Base-by-base conservation (phyloP, 208 protist genomes). In the Lotmaria passim region DNA sequence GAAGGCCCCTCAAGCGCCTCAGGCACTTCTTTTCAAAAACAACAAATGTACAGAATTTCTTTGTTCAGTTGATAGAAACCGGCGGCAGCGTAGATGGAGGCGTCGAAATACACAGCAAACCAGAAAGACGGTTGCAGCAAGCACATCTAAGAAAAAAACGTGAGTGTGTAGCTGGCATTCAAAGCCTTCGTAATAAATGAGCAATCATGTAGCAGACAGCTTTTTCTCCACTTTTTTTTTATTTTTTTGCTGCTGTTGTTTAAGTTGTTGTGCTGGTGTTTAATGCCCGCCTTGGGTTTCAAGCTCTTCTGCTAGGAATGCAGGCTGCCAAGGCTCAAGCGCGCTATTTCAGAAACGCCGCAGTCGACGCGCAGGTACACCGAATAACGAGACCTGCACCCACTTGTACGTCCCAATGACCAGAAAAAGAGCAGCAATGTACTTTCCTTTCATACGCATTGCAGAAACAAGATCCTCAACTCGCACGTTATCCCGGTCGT, bases 381-480 rank as follows among this genome's bases (percentile, higher is more conserved):
- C 50, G 36, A 78, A 75, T 19, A 63, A 47, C 4, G 63, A 51
- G 10, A 64, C 50, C 46, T 76, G 64, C 1, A 81, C 23, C 75
- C 75, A 89, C 66, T 92, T 92, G 47, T 79, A 89, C n/a, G 71
- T 65, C 10, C 59, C 74, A 5, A 89, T 43, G 28, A 84, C 46
- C 43, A 87, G 28, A 79, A 87, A 85, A 60, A 89, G 66, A 15
- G 79, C 73, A 3, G 30, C 77, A 24, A 92, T 66, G 73, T 87
- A 83, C 52, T 73, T 68, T 11, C 71, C 58, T 47, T 89, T 92
- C 43, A 53, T 53, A 4, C 39, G 44, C 60, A 72, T 65, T 33
- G 78, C 41, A 23, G 48, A 21, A 19, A 64, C 10, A 50, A 65
- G 41, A 46, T 72, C 47, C 7, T 67, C 66, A 28, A 41, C 23